phyloP scores from a whole-genome alignment of 768 basidiomycete genomes.

The Suillus hirtellus region DNA sequence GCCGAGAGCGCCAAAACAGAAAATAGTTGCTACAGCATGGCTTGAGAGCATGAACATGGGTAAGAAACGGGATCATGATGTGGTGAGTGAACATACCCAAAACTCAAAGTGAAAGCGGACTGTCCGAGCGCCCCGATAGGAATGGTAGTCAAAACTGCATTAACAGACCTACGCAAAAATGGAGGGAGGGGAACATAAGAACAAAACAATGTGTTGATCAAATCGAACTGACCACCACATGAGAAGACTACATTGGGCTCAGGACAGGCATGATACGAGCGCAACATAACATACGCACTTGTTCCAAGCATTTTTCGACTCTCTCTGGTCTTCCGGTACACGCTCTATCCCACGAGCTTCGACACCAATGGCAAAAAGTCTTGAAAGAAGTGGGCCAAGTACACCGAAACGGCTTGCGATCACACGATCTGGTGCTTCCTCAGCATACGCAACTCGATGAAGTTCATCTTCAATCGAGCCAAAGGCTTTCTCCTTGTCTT shows the following conservation, averaged over 20 bases:
- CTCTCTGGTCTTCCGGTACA: conserved; percentile 50
- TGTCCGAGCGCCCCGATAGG: conserved; percentile 54
- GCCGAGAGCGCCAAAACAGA: conserved; percentile 50
- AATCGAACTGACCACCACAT: conserved; percentile 43
- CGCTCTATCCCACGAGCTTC: conserved; percentile 59
- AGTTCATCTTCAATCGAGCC: background rate
- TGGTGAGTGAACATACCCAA: conserved; percentile 35
- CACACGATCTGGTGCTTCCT: conserved; percentile 29
- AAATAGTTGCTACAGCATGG: conserved; percentile 44
- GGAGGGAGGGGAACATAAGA: background rate
- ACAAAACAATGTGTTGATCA: background rate
- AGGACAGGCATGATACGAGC: background rate
- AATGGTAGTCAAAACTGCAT: conserved; percentile 47
- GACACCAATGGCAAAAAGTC: conserved; percentile 49
- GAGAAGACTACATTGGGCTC: conserved; percentile 32
- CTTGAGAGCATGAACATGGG: conserved; percentile 22
- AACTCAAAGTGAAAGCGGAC: conserved; percentile 48
- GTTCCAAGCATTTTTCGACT: conserved; percentile 45
- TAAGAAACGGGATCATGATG: background rate
- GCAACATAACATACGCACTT: conserved; percentile 31
- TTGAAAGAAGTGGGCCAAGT: conserved; percentile 33
- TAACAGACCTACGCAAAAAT: conserved; percentile 41
- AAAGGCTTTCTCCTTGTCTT: conserved; percentile 26
- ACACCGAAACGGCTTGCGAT: conserved; percentile 34
- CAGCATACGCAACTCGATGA: conserved; percentile 7